Evolutionary conservation across 805 yeast species (phyloP).

Genomic region (Metschnikowia aberdeeniae): DNA sequence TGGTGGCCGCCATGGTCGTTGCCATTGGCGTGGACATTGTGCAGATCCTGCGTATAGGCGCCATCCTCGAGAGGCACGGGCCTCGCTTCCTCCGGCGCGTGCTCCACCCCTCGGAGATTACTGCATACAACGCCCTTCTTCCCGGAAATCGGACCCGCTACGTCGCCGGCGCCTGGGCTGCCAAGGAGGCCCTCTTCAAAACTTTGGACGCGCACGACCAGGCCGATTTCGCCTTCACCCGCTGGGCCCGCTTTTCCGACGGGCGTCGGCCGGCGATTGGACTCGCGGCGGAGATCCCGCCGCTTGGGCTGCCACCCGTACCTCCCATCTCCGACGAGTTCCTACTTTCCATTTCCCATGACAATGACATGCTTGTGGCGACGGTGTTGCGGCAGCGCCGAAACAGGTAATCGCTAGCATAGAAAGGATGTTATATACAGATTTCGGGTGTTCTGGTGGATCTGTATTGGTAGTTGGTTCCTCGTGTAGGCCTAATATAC

Average conservation of each 20-base stretch:
- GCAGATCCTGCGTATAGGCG: slow-evolving; percentile 41
- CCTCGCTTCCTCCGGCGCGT: slow-evolving; percentile 37
- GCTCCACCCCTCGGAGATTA: slow-evolving; percentile 47
- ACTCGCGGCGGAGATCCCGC: slow-evolving; percentile 19
- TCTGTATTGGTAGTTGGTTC: no score
- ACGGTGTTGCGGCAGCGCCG: slow-evolving; percentile 46
- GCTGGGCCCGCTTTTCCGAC: slow-evolving; percentile 53
- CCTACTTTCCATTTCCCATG: slow-evolving; percentile 59
- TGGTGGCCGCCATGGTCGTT: background rate
- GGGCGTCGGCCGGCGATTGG: slow-evolving; percentile 45
- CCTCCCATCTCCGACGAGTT: slow-evolving; percentile 39
- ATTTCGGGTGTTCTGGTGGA: background rate
- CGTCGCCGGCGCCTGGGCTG: slow-evolving; percentile 63
- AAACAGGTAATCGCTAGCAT: background rate
- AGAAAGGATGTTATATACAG: background rate
- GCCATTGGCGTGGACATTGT: slow-evolving; percentile 61
- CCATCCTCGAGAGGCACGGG: slow-evolving; percentile 30
- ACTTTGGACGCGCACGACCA: slow-evolving; percentile 50
- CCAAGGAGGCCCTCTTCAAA: slow-evolving; percentile 72
- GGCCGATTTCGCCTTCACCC: slow-evolving; percentile 46
- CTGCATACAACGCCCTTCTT: slow-evolving; percentile 22
- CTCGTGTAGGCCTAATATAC: no score
- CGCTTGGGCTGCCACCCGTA: background rate
- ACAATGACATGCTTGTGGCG: slow-evolving; percentile 55
- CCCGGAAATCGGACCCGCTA: slow-evolving; percentile 22